Evolutionary conservation across 2,329 filamentous ascomycete species (phyloP).

Genomic region (Ophiostoma himal-ulmi): DNA sequence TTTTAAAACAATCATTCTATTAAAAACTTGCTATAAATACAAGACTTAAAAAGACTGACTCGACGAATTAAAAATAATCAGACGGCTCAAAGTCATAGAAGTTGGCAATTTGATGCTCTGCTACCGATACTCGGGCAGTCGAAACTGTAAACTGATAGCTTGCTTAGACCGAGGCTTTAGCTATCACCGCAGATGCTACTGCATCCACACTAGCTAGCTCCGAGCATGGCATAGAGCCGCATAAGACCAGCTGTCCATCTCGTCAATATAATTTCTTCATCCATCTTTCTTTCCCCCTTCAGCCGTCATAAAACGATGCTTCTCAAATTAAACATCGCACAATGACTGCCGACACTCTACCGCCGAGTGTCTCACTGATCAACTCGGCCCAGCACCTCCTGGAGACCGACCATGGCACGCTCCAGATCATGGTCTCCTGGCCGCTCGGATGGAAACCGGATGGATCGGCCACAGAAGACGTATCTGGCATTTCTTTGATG

Average conservation of each 20-base stretch:
- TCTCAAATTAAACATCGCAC: background rate
- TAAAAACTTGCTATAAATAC: too few relatives aligned
- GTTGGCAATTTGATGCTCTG: too few relatives aligned
- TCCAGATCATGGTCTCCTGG: constrained; percentile 21
- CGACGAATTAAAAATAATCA: too few relatives aligned
- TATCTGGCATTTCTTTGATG: background rate
- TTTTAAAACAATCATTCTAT: too few relatives aligned
- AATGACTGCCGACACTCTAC: background rate
- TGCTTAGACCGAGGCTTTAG: constrained; percentile 5
- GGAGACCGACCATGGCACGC: constrained; percentile 17
- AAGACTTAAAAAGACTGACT: too few relatives aligned
- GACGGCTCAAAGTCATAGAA: too few relatives aligned
- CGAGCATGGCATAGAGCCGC: background rate
- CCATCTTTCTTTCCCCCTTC: background rate
- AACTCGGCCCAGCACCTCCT: constrained; percentile 23
- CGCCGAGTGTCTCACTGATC: background rate
- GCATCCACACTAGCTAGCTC: background rate
- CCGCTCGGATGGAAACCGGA: constrained; percentile 20
- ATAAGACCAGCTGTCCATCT: background rate
- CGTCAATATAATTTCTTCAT: background rate
- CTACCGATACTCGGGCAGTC: too few relatives aligned
- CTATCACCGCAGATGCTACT: background rate
- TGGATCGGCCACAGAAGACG: constrained; percentile 1
- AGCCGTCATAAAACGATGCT: background rate
- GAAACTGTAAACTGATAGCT: background rate